A percentile compares a stretch with the other conserved stretches of the same genome.
phyloP scores from a whole-genome alignment of 2,329 filamentous ascomycete species.

The Colletotrichum sp. region DNA sequence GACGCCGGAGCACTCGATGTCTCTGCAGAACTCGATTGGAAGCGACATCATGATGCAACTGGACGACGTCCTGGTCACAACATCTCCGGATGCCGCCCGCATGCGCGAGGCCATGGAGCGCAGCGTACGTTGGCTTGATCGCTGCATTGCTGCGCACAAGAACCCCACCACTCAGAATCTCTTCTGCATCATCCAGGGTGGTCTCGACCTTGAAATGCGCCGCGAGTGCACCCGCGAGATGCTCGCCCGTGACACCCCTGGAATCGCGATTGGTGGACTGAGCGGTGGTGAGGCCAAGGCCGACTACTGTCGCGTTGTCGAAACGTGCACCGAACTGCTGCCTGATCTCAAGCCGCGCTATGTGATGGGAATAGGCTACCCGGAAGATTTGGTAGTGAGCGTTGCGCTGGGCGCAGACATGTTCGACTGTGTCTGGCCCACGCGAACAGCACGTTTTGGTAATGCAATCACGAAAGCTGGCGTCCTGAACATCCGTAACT shows the following conservation, averaged over 20 bases:
- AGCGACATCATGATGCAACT: constrained; percentile 99
- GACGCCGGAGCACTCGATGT: constrained; percentile 96
- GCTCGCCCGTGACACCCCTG: constrained; percentile 89
- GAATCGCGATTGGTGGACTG: constrained; percentile 94
- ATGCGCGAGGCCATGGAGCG: constrained; percentile 96
- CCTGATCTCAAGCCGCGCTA: constrained; percentile 95
- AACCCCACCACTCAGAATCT: constrained; percentile 86
- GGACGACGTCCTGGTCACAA: constrained; percentile 96
- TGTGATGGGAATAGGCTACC: constrained; percentile 98
- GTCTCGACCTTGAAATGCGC: constrained; percentile 86
- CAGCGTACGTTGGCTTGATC: constrained; percentile 93
- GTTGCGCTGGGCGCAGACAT: constrained; percentile 96
- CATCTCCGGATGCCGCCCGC: constrained; percentile 83
- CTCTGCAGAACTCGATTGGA: constrained; percentile 94
- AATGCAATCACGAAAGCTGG: constrained; percentile 87
- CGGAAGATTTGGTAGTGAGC: constrained; percentile 92
- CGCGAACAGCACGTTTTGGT: constrained; percentile 92
- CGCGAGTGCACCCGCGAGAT: constrained; percentile 84
- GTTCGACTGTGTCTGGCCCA: constrained; percentile 99
- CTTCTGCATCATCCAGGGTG: constrained; percentile 98
- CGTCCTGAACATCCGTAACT: constrained; percentile 83
- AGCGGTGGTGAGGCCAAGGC: constrained; percentile 94
- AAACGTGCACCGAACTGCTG: constrained; percentile 81
- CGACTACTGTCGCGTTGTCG: constrained; percentile 90
- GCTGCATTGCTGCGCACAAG: constrained; percentile 89